These are phyloP conservation scores for Fusarium mexicanum DNA, from an alignment of 2,329 filamentous ascomycete genomes.

Conservation along the genomic window DNA sequence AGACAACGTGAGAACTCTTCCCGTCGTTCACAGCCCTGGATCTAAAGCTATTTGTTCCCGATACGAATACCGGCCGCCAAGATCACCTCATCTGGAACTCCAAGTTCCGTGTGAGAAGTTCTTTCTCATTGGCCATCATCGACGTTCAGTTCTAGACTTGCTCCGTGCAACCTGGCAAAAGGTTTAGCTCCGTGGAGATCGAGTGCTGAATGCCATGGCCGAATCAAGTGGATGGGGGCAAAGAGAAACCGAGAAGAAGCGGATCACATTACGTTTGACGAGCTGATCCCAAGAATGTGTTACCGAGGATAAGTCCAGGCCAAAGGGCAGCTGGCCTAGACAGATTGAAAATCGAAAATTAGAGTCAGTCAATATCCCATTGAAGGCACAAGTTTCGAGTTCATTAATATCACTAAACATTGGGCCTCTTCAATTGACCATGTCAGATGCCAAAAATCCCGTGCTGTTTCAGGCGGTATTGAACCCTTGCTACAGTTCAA, in stretches of 20 bases:
- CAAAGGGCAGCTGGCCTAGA: neutral
- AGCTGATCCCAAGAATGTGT: neutral
- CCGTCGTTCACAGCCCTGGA: neutral
- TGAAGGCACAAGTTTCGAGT: neutral
- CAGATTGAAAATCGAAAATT: neutral
- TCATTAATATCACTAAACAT: neutral
- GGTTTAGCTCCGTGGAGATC: slow-evolving; percentile 28
- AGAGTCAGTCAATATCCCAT: neutral
- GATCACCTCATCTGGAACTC: slow-evolving; percentile 6
- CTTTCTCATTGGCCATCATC: slow-evolving; percentile 4
- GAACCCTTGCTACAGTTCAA: neutral
- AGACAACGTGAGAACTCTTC: neutral
- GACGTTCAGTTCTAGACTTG: neutral
- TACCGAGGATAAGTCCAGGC: slow-evolving; percentile 12
- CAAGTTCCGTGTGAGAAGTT: slow-evolving; percentile 8
- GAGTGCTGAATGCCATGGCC: neutral
- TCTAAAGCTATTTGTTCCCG: neutral
- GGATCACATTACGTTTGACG: slow-evolving; percentile 26
- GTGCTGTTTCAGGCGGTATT: neutral
- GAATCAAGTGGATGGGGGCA: slow-evolving; percentile 18
- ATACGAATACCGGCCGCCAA: neutral
- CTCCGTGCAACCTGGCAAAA: slow-evolving; percentile 6
- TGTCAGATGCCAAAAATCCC: neutral
- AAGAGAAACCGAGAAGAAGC: neutral
- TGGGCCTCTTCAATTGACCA: neutral